Evolutionary conservation across 116 monocot genomes (phyloP), one percentile per base, ranked within the genome.

Genomic region (Iris pallida): DNA sequence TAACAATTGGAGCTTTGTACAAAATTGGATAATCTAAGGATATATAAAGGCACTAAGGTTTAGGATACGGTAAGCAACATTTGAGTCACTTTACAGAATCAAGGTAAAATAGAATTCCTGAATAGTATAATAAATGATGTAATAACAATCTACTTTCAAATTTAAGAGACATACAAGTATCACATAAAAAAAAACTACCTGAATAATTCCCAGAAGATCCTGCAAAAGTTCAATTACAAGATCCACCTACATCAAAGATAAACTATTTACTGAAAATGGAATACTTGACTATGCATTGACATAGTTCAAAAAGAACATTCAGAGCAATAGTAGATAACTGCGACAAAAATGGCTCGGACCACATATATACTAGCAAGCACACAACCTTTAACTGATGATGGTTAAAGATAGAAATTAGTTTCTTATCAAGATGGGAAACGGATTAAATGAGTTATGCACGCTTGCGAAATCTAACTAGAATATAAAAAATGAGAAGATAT

Each of bases 361-460:
- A 89, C n/a, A 97, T 74, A 77, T 97, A 92, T 69, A 97, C 76
- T 64, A 97, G 66, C 55, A 92, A 78, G 59, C 90, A 92, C 40
- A 92, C 97, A 51, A 92, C 71, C 64, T 90, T 92, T 68, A 73
- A 83, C 97, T 97, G 74, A 42, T 63, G 19, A 20, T 9, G 16
- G 7, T 6, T 15, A 61, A 59, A 20, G 16, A 15, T 14, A 61
- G 45, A 45, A 5, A 41, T 44, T 44, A 61, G 61, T 61, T 51
- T 16, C 61, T 42, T 45, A 41, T 42, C 14, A 60, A 42, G n/a
- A 13, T 18, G 46, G 9, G 8, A 18, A 51, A 51, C 59, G 13
- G n/a, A 70, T 5, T 52, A 7, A 5, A 49, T 41, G n/a, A 2
- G 15, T 40, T 47, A 7, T 61, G 11, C 53, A 16, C 20, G n/a